Evolutionary conservation across 75 land plant genomes (phyloP).

Genomic region (Cupressus sempervirens): DNA sequence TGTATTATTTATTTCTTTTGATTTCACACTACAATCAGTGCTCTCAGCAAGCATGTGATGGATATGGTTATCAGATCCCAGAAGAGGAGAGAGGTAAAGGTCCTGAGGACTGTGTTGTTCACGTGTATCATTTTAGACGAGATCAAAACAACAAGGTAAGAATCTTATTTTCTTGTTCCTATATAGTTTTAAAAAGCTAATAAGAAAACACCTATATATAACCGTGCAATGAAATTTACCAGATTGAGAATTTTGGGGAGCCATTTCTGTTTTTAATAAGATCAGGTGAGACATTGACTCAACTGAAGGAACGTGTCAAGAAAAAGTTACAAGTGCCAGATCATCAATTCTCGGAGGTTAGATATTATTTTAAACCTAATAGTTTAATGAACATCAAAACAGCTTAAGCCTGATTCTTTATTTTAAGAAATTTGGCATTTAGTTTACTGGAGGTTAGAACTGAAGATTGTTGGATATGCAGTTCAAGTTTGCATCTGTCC

Average conservation of each 20-base stretch:
- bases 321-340: background rate
- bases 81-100: conserved; percentile 3
- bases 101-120: background rate
- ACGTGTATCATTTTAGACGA: background rate
- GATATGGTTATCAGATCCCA: background rate
- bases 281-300: background rate
- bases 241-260: background rate
- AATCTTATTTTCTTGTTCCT: background rate
- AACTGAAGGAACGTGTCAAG: conserved; percentile 3
- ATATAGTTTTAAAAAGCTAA: background rate
- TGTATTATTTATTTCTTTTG: background rate
- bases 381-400: background rate
- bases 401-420: background rate
- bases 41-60: background rate
- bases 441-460: background rate
- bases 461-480: background rate
- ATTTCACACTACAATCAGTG: background rate
- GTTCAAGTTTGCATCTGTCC: conserved; percentile 3
- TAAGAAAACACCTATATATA: background rate
- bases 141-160: background rate
- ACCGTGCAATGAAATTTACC: background rate
- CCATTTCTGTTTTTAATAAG: background rate
- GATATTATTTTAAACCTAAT: background rate
- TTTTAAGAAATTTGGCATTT: background rate
- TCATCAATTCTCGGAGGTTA: background rate